Base-by-base conservation (phyloP, 225 moss, liverwort and hornwort species). In the Sphagnum tenellum region DNA sequence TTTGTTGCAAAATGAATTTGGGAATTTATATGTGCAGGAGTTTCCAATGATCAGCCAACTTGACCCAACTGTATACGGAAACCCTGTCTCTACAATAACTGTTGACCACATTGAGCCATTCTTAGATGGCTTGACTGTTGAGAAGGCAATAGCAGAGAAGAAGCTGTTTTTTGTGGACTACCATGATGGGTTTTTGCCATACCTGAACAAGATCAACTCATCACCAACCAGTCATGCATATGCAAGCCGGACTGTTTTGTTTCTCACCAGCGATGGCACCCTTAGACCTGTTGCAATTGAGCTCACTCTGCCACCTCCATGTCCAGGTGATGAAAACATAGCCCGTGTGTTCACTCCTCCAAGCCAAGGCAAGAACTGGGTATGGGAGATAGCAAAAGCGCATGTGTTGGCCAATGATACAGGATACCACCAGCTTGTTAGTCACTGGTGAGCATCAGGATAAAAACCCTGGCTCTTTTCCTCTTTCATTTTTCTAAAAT, bases 381-480 rank as follows among this genome's bases (percentile, higher is more conserved):
- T 81, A 56, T 88, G 88, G 88, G 78, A 84, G 64, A 75, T 88
- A 55, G 88, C 84, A 6, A 88, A 88, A 71, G 77, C 81, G 3
- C 89, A 89, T 72, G 89, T 83, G 46, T 77, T 73, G 12, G 67
- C 75, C 64, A 86, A 86, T 60, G 89, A 89, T 56, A 76, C 86
- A 51, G 83, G 79, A 3, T 83, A 77, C 54, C 89, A 89, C 70
- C 86, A 89, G 75, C 89, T 89, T 52, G 64, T 75, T 3, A 89
- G 83, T 64, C 89, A 89, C 48, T 89, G 89, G 89, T 89, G 72
- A 71, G 29, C 29, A 29, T 29, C 29, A 29, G 29, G 29, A 29
- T 29, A 29, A 29, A 29, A 29, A 29, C 29, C 29, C 29, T 29
- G 59, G 44, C 46, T 2, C 1, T 47, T 5, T n/a, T 60, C 12